Evolutionary conservation across 495 filamentous ascomycete species (phyloP).

Genomic region (Podospora comata): DNA sequence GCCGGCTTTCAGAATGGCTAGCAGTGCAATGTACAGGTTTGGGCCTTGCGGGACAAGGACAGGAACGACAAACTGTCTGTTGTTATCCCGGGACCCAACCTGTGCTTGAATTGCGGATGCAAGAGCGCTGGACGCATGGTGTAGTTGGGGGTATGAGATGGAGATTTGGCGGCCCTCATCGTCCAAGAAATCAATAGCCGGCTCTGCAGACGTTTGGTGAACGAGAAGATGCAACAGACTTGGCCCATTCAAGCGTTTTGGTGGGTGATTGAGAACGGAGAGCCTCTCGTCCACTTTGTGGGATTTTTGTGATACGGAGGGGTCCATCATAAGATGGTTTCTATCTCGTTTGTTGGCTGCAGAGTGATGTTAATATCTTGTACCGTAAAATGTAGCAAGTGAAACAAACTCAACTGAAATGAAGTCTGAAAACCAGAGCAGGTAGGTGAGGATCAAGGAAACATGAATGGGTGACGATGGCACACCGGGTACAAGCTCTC

Average conservation of each 20-base stretch:
- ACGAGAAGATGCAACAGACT: slow-evolving; percentile 62
- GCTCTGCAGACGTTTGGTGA: slow-evolving; percentile 4
- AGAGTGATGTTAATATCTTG: background rate
- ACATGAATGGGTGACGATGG: too few species aligned
- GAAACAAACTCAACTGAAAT: too few species aligned
- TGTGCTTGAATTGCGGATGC: slow-evolving; percentile 47
- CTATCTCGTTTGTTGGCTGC: background rate
- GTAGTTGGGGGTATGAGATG: slow-evolving; percentile 59
- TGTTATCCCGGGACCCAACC: background rate
- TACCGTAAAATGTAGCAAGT: too few species aligned
- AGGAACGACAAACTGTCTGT: slow-evolving; percentile 55
- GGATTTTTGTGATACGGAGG: background rate
- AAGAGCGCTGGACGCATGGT: slow-evolving; percentile 52
- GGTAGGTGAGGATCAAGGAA: too few species aligned
- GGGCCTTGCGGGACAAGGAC: slow-evolving; percentile 67
- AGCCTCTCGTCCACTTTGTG: slow-evolving; percentile 22
- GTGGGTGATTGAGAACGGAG: slow-evolving; percentile 60
- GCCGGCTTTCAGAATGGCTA: slow-evolving; percentile 73
- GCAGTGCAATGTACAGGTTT: slow-evolving; percentile 65
- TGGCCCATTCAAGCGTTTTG: slow-evolving; percentile 54
- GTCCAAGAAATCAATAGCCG: slow-evolving; percentile 56
- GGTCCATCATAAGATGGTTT: background rate
- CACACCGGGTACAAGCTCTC: too few species aligned
- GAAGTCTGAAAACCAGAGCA: too few species aligned
- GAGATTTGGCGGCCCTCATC: slow-evolving; percentile 40